phyloP scores from a whole-genome alignment of 2,329 filamentous ascomycete species.

The Plectosphaerella cucumerina region DNA sequence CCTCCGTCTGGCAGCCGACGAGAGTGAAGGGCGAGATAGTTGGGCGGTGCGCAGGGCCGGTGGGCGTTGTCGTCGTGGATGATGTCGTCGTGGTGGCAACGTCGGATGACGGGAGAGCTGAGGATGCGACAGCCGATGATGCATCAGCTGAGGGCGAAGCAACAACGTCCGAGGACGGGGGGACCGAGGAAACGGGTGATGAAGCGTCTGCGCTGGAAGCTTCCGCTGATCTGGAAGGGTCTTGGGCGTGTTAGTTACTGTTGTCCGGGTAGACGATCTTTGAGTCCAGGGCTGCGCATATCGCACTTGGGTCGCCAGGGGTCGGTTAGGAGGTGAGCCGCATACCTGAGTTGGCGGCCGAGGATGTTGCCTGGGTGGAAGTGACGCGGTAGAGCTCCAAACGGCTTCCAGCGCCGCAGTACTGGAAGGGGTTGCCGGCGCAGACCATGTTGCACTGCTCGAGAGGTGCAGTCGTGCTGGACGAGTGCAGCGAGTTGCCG shows the following conservation, averaged over 20 bases:
- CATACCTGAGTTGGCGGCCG: not conserved
- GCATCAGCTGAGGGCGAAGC: not conserved
- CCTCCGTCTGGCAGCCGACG: slow-evolving; percentile 37
- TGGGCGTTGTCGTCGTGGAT: slow-evolving; percentile 3
- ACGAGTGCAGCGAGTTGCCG: slow-evolving; percentile 27
- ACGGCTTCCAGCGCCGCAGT: slow-evolving; percentile 32
- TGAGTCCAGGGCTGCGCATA: not conserved
- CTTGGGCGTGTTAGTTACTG: not conserved
- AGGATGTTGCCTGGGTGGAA: slow-evolving; percentile 2
- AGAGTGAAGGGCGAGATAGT: slow-evolving; percentile 25
- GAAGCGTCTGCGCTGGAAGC: not conserved
- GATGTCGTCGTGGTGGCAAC: slow-evolving; percentile 5
- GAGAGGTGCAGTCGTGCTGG: slow-evolving; percentile 24
- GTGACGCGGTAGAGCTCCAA: slow-evolving; percentile 28
- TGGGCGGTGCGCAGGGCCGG: slow-evolving; percentile 19
- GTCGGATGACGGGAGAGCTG: not conserved
- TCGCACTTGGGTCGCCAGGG: not conserved
- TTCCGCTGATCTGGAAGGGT: not conserved
- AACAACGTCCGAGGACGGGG: too few relatives aligned
- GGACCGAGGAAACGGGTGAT: not conserved
- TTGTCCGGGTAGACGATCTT: not conserved
- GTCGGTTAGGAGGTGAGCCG: not conserved
- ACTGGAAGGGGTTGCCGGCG: slow-evolving; percentile 27
- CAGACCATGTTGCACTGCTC: slow-evolving; percentile 33
- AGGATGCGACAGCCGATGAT: not conserved